Base-by-base conservation (phyloP, 2,329 filamentous ascomycete genomes). In the Fusarium tupiense region DNA sequence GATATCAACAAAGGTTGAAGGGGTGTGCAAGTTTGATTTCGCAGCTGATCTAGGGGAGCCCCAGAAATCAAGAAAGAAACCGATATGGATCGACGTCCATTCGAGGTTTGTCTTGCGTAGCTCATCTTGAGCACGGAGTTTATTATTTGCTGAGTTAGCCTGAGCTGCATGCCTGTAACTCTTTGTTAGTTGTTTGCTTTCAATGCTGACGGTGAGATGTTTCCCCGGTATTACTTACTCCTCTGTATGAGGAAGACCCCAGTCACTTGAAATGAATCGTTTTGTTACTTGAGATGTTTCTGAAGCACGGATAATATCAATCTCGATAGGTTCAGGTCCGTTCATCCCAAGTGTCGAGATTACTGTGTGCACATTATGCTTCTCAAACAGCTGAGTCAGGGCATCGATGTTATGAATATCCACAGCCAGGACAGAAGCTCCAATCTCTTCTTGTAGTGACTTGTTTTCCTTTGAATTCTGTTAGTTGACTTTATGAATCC, bases 31-130 rank as follows among this genome's bases (percentile, higher is more conserved):
- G n/a, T 59, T 56, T 7, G 64, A 59, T 2, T 52, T 67, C 1
- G n/a, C 29, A 5, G 16, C 17, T 14, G 61, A 43, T n/a, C 29
- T 56, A 8, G 52, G 8, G 1, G 64, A 66, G 16, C 64, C 64
- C 64, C 64, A 67, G 31, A 66, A 65, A 24, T 67, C 61, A 22
- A 66, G n/a, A 19, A 67, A 67, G 50, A 67, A 67, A 26, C 64
- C 64, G 17, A 59, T 50, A 19, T 67, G 64, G 2, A 66, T 17
- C 2, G 64, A 40, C 0, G 64, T 67, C 64, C 62, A 67, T 22
- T 67, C 50, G 4, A 67, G 64, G 1, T 60, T 66, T 22, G 52
- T 67, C n/a, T 67, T 66, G 50, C 38, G 44, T 7, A 67, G 26
- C n/a, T 66, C 61, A 0, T 67, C 61, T 60, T 67, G 64, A 3